These are phyloP conservation scores for Tremella mesenterica DNA, from an alignment of 768 basidiomycete species.

Conservation along the genomic window DNA sequence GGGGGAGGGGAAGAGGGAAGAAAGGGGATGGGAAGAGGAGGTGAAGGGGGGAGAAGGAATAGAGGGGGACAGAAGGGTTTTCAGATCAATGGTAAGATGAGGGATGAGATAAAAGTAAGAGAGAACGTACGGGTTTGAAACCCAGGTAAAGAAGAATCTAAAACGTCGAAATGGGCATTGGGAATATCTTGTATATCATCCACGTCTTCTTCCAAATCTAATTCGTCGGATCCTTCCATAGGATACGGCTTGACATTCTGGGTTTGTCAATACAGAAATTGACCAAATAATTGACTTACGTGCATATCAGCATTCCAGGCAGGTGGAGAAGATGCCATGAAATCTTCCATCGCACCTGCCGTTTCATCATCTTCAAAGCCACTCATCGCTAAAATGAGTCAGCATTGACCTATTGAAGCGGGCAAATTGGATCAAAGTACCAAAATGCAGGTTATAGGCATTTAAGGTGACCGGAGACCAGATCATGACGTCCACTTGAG, in stretches of 20 bases:
- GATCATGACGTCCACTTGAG: no score
- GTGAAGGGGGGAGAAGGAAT: no score
- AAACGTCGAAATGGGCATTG: constrained; percentile 70
- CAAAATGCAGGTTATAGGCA: no score
- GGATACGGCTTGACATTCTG: neutral
- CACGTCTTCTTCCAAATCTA: constrained; percentile 60
- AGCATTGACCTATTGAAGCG: no score
- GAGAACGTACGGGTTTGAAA: constrained; percentile 38
- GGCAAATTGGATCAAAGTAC: no score
- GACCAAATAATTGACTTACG: constrained; percentile 11
- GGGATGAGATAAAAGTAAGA: neutral
- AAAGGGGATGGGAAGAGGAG: no score
- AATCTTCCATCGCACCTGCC: constrained; percentile 48
- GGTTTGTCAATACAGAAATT: neutral
- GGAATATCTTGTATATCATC: constrained; percentile 54
- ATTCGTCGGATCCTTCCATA: constrained; percentile 55
- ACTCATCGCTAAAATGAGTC: constrained; percentile 46
- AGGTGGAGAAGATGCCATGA: constrained; percentile 45
- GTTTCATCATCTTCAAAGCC: constrained; percentile 63
- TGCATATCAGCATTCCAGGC: constrained; percentile 45
- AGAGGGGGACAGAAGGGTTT: no score
- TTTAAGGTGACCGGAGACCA: no score
- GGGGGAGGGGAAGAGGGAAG: no score
- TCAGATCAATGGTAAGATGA: no score
- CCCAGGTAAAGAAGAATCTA: constrained; percentile 72